phyloP scores from a whole-genome alignment of 2,329 filamentous ascomycete genomes.

The Aspergillus niger region DNA sequence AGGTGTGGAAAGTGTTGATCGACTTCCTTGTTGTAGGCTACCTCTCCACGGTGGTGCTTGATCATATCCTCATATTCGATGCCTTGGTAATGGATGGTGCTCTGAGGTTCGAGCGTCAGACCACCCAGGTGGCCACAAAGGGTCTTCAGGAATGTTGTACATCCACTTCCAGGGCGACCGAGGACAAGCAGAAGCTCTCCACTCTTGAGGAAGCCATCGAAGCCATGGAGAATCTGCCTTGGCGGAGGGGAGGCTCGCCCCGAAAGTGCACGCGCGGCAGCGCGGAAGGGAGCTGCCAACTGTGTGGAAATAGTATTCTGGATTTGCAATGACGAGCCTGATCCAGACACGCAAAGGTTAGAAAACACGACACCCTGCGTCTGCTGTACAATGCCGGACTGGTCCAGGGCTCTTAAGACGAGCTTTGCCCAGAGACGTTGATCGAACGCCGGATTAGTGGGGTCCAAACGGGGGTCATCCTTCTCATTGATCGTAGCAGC shows the following conservation, averaged over 20 bases:
- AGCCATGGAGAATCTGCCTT: slow-evolving; percentile 53
- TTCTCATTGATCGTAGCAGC: slow-evolving; percentile 14
- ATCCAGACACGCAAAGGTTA: slow-evolving; percentile 28
- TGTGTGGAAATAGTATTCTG: slow-evolving; percentile 29
- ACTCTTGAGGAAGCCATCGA: slow-evolving; percentile 53
- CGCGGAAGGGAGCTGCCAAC: slow-evolving; percentile 38
- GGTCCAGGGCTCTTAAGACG: slow-evolving; percentile 22
- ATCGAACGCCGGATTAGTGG: slow-evolving; percentile 26
- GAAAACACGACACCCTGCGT: slow-evolving; percentile 29
- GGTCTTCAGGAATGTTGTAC: slow-evolving; percentile 81
- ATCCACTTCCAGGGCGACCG: slow-evolving; percentile 50
- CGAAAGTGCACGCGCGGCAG: slow-evolving; percentile 11
- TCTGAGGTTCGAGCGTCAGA: slow-evolving; percentile 9
- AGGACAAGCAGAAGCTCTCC: slow-evolving; percentile 48
- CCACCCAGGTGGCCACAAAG: slow-evolving; percentile 65
- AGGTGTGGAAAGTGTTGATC: slow-evolving; percentile 77
- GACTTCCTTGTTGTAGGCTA: slow-evolving; percentile 77
- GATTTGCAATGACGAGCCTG: slow-evolving; percentile 26
- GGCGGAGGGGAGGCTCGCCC: slow-evolving; percentile 44
- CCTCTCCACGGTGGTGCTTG: slow-evolving; percentile 58
- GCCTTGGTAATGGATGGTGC: slow-evolving; percentile 69
- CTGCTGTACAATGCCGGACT: slow-evolving; percentile 24
- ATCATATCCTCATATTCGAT: slow-evolving; percentile 32
- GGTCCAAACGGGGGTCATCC: slow-evolving; percentile 26
- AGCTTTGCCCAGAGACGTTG: slow-evolving; percentile 29